Percentiles rank a stretch among this genome's conserved stretches.
phyloP scores from a whole-genome alignment of 139 green algal genomes.

The Chlamydomonas schloesseri region DNA sequence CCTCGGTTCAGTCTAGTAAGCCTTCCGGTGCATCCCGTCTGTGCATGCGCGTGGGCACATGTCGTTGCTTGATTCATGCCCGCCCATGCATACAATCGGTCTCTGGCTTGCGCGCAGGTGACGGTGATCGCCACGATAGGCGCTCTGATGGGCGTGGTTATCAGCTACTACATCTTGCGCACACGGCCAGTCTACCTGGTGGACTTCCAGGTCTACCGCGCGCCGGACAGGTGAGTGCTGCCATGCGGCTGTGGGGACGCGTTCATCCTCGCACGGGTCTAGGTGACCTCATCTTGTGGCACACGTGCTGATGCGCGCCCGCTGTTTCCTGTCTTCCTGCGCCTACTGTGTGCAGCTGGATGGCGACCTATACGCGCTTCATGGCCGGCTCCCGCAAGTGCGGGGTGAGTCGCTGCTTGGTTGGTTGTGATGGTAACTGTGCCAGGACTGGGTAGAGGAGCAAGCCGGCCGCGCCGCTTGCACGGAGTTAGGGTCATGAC shows the following conservation, averaged over 20 bases:
- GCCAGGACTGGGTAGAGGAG: no score
- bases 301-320: no score
- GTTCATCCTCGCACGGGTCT: no score
- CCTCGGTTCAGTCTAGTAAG: no score
- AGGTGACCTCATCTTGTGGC: not conserved
- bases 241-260: no score
- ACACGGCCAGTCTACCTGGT: conserved; percentile 93
- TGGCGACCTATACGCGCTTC: conserved; percentile 49
- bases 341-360: conserved; percentile 33
- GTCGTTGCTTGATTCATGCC: no score
- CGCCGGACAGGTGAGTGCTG: conserved; percentile 72
- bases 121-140: conserved; percentile 75
- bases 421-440: no score
- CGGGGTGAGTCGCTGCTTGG: conserved; percentile 29
- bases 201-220: conserved; percentile 86
- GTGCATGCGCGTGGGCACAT: no score
- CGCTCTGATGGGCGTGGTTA: conserved; percentile 71
- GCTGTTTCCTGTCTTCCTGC: not conserved
- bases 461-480: no score
- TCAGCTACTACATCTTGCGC: conserved; percentile 81
- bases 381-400: conserved; percentile 43
- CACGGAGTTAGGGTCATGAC: no score
- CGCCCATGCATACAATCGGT: no score
- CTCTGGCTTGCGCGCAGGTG: conserved; percentile 76
- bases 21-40: no score